phyloP scores from a whole-genome alignment of 805 yeast genomes.

The Millerago galiae region DNA sequence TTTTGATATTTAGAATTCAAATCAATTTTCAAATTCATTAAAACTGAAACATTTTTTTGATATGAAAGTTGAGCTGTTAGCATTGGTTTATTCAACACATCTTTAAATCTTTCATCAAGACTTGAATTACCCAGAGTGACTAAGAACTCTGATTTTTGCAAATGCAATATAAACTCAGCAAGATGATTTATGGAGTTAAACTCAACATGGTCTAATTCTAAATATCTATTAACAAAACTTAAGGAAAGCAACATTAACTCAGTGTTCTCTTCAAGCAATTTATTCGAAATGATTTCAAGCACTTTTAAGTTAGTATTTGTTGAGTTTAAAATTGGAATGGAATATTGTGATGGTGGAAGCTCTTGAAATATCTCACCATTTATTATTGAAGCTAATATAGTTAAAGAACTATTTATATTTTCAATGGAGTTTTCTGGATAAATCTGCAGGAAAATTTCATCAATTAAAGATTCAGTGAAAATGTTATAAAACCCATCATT shows the following conservation, averaged over 20 bases:
- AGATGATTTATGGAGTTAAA: constrained; percentile 23
- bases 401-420: constrained; percentile 36
- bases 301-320: constrained; percentile 12
- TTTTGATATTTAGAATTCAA: constrained; percentile 15
- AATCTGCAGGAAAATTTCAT: constrained; percentile 35
- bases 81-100: constrained; percentile 9
- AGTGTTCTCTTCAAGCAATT: constrained; percentile 18
- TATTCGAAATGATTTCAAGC: constrained; percentile 14
- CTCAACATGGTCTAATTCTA: constrained; percentile 14
- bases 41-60: constrained; percentile 8
- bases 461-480: constrained; percentile 36
- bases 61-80: constrained; percentile 7
- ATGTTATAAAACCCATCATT: constrained; percentile 28
- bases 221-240: constrained; percentile 17
- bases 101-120: constrained; percentile 26
- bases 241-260: constrained; percentile 16
- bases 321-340: constrained; percentile 14
- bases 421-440: constrained; percentile 32
- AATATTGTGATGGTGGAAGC: constrained; percentile 9
- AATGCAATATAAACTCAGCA: constrained; percentile 38
- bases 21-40: constrained; percentile 14
- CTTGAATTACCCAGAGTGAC: constrained; percentile 35
- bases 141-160: constrained; percentile 42
- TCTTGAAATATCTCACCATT: constrained; percentile 21
- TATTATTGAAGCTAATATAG: constrained; percentile 24